Evolutionary conservation across 2,329 filamentous ascomycete species (phyloP), one percentile per base, ranked within the genome.

Genomic region (Beauveria brongniartii): DNA sequence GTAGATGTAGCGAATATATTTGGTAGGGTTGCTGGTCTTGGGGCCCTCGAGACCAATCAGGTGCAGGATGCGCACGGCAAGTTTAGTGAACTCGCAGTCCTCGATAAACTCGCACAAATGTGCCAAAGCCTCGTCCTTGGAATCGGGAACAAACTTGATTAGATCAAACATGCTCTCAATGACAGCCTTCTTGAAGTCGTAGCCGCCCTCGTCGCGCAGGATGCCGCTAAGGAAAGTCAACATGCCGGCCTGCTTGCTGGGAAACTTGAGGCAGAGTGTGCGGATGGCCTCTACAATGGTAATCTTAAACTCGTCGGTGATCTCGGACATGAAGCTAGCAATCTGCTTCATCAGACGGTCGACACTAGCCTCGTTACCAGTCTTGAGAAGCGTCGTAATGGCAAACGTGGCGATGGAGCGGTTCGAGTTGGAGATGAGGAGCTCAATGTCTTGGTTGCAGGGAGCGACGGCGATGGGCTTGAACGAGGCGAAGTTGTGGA

Each of bases 121-220:
- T 16, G 93, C 91, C 54, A 99, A 85, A 20, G 94, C 93, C 66
- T 88, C 85, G 69, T 88, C 85, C 74, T 87, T 88, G 37, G 85
- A 86, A 63, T 97, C 94, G 1, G 94, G 94, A 3, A 99, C 93
- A 70, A 99, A 99, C 75, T 97, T 97, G 80, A 99, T 97, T 61
- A 99, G 80, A 70, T 99, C 94, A 71, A 99, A 97, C 87, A 99
- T 97, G 81, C 92, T 96, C 80, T 99, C 94, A 22, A 99, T 93
- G 12, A 99, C 93, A 57, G 91, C 89, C 61, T 91, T 88, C 85
- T 99, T 99, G 78, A 99, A 99, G 64, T 97, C 94, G 73, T 96
- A 99, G 61, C 94, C 94, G 67, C 94, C 94, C 76, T 99, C 94
- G 68, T 99, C 94, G 30, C 94, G 87, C 57, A 99, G 80, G 62